Base-by-base conservation (phyloP, 2,329 filamentous ascomycete genomes). In the Claviceps sp. region DNA sequence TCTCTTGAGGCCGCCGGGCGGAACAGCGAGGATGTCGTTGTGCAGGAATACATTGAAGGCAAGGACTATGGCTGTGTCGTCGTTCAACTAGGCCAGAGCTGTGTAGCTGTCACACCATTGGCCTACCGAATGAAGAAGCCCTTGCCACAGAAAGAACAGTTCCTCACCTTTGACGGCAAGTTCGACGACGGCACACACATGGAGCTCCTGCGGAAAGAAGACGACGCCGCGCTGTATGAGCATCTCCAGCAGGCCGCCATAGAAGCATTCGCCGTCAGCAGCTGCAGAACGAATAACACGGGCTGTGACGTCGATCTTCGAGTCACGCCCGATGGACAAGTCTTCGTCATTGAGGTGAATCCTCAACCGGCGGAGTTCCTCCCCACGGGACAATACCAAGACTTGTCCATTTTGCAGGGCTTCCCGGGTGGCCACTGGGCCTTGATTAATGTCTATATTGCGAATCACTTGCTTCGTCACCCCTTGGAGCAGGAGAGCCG, bases 21-120 rank as follows among this genome's bases (percentile, higher is more conserved):
- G 8, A 41, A 50, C 13, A 44, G 48, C 18, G 40, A 50, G 5
- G 48, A 50, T 22, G 37, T 50, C 6, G 40, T 50, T 4, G 48
- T 50, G 38, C 48, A 50, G 48, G 48, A 50, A 22, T 50, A 37
- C 48, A 50, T 50, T 2, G 40, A 44, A 8, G 48, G 48, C 24
- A 43, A 11, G 30, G 48, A 50, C 40, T 50, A 44, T 20, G 8
- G 22, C n/a, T 50, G 48, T 18, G 30, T 20, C 16, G 40, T 50
- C 7, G 30, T 44, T 22, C n/a, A 50, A 7, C 18, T 50, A 30
- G 48, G 48, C 38, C 11, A n/a, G 24, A 22, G 26, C 26, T 44
- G 48, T 20, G 40, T 44, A n/a, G 48, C 48, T 30, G 18, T 50
- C n/a, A 37, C 24, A 3, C 48, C 40, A 6, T 11, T 30, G 26